A percentile compares a stretch with the other conserved stretches of the same genome.
phyloP scores from a whole-genome alignment of 768 basidiomycete genomes.

The Russula sp. region DNA sequence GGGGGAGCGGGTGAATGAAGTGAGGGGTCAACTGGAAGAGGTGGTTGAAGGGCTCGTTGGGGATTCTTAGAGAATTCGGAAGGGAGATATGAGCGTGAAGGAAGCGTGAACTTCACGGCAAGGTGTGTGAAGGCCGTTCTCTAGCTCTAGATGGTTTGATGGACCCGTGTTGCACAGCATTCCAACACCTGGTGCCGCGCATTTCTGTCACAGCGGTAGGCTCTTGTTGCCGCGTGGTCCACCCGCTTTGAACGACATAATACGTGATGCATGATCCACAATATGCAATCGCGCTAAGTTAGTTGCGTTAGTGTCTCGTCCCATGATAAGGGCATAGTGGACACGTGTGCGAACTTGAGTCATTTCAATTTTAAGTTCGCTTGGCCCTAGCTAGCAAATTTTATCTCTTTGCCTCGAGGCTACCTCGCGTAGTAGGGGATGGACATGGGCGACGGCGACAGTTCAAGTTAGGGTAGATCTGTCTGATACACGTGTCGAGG shows the following conservation, averaged over 20 bases:
- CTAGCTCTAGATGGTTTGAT: background rate
- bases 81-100: background rate
- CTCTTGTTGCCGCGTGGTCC: background rate
- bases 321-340: background rate
- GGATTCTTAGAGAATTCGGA: background rate
- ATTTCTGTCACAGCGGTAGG: background rate
- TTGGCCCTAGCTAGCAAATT: background rate
- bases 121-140: background rate
- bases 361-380: constrained; percentile 7
- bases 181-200: background rate
- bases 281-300: no score
- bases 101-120: background rate
- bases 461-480: background rate
- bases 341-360: constrained; percentile 7
- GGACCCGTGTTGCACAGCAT: background rate
- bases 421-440: background rate
- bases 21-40: constrained; percentile 56
- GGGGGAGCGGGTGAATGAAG: constrained; percentile 53
- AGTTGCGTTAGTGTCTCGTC: no score
- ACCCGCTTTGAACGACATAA: background rate
- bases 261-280: background rate
- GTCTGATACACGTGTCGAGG: constrained; percentile 21
- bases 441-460: background rate
- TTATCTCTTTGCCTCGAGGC: constrained; percentile 20
- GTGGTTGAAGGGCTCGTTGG: constrained; percentile 38